A percentile compares a stretch with the other conserved stretches of the same genome.
phyloP scores from a whole-genome alignment of 2,329 filamentous ascomycete genomes.

The Bipolaris zeicola region DNA sequence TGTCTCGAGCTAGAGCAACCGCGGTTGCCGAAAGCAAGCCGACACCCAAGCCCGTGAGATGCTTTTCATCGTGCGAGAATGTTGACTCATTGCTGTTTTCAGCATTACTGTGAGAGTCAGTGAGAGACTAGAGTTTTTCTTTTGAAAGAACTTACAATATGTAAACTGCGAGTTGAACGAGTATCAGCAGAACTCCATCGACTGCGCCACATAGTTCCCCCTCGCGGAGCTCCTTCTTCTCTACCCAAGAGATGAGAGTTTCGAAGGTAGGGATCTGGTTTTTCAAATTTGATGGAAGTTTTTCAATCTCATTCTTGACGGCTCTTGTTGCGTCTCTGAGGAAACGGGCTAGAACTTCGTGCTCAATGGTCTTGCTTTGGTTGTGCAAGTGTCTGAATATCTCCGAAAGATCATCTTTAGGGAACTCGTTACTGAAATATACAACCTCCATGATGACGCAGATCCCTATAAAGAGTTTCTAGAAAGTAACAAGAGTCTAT shows the following conservation, averaged over 20 bases:
- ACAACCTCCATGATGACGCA: conserved; percentile 38
- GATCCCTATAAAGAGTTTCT: background rate
- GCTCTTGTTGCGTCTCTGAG: conserved; percentile 49
- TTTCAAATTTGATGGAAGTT: conserved; percentile 36
- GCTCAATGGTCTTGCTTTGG: conserved; percentile 49
- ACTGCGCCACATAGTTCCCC: conserved; percentile 53
- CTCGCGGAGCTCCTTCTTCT: conserved; percentile 46
- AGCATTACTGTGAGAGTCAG: background rate
- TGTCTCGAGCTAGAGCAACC: conserved; percentile 48
- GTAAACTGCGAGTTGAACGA: conserved; percentile 50
- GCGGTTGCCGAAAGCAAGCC: conserved; percentile 54
- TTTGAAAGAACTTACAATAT: conserved; percentile 51
- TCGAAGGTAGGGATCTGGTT: conserved; percentile 48
- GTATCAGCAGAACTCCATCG: conserved; percentile 53
- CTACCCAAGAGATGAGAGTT: conserved; percentile 44
- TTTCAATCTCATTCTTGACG: conserved; percentile 49
- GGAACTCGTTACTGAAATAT: conserved; percentile 58
- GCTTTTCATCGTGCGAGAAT: background rate
- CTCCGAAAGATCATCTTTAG: conserved; percentile 51
- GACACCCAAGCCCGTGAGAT: conserved; percentile 41
- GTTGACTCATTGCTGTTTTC: background rate
- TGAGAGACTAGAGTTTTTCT: background rate
- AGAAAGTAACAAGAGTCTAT: background rate
- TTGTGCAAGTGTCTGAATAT: conserved; percentile 50
- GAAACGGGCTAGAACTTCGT: conserved; percentile 50